These are phyloP conservation scores for Yarrowia yakushimensis DNA, from an alignment of 805 yeast genomes.

Conservation along the genomic window DNA sequence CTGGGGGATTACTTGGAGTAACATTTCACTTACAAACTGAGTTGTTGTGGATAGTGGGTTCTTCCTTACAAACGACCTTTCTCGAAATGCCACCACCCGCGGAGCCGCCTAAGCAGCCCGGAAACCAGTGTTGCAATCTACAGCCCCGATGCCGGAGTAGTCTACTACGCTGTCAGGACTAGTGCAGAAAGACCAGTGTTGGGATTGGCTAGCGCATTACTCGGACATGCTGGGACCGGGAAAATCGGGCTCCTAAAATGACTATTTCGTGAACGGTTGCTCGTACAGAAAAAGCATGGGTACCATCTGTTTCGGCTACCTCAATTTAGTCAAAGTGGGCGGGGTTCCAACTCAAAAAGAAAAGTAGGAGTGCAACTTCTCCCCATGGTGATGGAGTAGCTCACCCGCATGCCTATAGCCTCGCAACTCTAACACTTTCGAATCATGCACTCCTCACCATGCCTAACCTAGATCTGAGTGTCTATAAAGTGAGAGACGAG, in stretches of 20 bases:
- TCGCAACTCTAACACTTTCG: constrained; percentile 8
- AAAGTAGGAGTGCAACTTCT: background rate
- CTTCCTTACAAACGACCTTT: background rate
- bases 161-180: constrained; percentile 7
- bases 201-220: constrained; percentile 14
- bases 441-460: background rate
- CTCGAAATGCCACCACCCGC: background rate
- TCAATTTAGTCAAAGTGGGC: constrained; percentile 15
- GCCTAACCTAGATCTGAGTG: constrained; percentile 19
- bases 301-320: constrained; percentile 13
- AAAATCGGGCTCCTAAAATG: background rate
- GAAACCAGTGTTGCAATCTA: background rate
- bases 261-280: constrained; percentile 1
- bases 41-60: background rate
- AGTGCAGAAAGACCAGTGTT: constrained; percentile 11
- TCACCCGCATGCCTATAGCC: constrained; percentile 3
- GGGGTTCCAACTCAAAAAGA: background rate
- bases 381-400: constrained; percentile 11
- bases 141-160: background rate
- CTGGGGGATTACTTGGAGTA: background rate
- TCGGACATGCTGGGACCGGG: background rate
- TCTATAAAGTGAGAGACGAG: constrained; percentile 21
- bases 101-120: background rate
- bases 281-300: constrained; percentile 21
- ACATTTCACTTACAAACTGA: background rate